Base-by-base conservation (phyloP, 2,329 filamentous ascomycete species). In the Cytospora leucostoma region DNA sequence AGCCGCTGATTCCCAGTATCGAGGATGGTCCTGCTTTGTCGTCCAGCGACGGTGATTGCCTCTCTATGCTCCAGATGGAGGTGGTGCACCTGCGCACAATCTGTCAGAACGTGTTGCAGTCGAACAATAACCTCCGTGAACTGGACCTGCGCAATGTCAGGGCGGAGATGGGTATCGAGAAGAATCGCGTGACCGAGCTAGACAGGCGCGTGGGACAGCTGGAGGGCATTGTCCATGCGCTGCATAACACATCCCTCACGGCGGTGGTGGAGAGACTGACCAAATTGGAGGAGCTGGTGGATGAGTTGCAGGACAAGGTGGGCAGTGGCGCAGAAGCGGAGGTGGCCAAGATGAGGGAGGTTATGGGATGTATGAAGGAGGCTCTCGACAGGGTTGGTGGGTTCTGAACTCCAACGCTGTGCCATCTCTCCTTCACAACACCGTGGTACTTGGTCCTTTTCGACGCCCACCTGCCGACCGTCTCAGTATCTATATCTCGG, bases 261-360 rank as follows among this genome's bases (percentile, higher is more conserved):
- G n/a, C 5, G 32, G 7, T 66, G 7, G 17, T 35, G 7, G 47
- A 56, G 2, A 47, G 40, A 19, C n/a, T 66, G 15, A 19, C 8
- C 5, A 17, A 47, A 33, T 21, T 66, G 13, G 65, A 66, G 33
- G 8, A 3, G 4, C 3, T 35, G n/a, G 55, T 66, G 13, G 32
- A 44, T 12, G 40, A 62, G 7, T 33, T 66, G 17, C 15, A 27
- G 4, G 12, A 12, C 47, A 64, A 63, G 40, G 51, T 66, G 12
- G 62, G 62, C 15, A 5, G 33, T 7, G 65, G 63, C 32, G 37
- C 15, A 5, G 61, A 63, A 3, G 64, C 34, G 2, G 64, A 65
- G 51, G 52, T 65, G 3, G 61, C 61, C 17, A 65, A 62, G 34
- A 65, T 65, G 63, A 34, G 63, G n/a, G 59, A 57, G 47, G 63